These are phyloP conservation scores for Malus hybrid DNA, from an alignment of 331 rosid species.

Conservation along the genomic window DNA sequence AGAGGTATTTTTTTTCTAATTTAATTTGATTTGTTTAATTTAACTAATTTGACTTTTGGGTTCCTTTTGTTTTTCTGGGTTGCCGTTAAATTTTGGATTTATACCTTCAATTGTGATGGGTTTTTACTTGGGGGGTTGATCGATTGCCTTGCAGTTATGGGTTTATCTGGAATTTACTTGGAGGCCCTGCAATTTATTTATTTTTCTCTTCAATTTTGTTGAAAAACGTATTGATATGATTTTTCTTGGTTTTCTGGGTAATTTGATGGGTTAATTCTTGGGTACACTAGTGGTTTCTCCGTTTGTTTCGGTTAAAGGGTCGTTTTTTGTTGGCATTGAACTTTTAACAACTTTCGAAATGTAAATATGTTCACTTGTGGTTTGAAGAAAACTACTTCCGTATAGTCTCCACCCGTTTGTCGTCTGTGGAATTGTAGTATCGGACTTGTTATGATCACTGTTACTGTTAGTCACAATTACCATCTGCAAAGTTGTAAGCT, in stretches of 20 bases:
- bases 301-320: background rate
- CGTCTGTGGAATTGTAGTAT: background rate
- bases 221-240: too few relatives aligned
- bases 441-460: background rate
- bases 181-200: background rate
- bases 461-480: background rate
- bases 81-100: background rate
- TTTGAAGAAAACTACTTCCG: too few relatives aligned
- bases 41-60: background rate
- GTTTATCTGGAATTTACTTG: background rate
- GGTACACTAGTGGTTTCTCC: conserved; percentile 8
- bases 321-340: background rate
- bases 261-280: background rate
- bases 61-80: background rate
- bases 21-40: background rate
- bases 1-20: conserved; percentile 15
- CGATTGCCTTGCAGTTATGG: background rate
- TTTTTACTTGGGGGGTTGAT: background rate
- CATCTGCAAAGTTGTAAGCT: background rate
- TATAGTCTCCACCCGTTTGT: background rate
- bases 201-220: too few relatives aligned
- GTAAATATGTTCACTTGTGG: background rate
- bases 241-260: background rate
- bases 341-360: background rate
- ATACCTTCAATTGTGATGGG: background rate